A percentile compares a stretch with the other conserved stretches of the same genome.
Evolutionary conservation across 352 stramenopile species (phyloP).

Genomic region (Pythium phragmitis): DNA sequence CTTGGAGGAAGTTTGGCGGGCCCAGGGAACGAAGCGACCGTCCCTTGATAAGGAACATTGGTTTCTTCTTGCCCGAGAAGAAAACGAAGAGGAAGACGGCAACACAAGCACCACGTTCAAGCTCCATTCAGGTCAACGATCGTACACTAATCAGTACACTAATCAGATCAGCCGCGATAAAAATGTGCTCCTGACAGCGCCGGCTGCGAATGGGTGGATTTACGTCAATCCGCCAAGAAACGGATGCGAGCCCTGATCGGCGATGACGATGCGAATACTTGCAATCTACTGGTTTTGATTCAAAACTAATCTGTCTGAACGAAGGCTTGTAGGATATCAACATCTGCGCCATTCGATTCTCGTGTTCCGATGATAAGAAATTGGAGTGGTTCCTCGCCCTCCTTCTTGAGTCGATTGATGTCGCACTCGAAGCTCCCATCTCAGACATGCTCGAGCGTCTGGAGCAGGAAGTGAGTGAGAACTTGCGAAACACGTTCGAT

Average conservation of each 20-base stretch:
- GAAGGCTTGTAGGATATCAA: slow-evolving; percentile 2
- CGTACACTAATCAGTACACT: too few species aligned
- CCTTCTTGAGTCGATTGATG: slow-evolving; percentile 11
- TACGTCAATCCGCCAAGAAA: slow-evolving; percentile 11
- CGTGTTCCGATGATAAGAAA: not conserved
- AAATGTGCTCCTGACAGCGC: slow-evolving; percentile 4
- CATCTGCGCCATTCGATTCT: slow-evolving; percentile 9
- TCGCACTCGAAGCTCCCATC: not conserved
- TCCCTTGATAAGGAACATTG: slow-evolving; percentile 13
- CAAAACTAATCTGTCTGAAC: not conserved
- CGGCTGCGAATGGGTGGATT: slow-evolving; percentile 8
- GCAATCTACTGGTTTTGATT: not conserved
- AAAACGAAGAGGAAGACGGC: not conserved
- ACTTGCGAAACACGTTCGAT: not conserved
- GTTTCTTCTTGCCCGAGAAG: slow-evolving; percentile 8
- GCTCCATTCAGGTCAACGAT: slow-evolving; percentile 5
- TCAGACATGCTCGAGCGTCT: not conserved
- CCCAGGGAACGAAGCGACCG: not conserved
- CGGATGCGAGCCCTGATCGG: not conserved
- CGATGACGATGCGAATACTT: slow-evolving; percentile 2
- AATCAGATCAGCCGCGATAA: slow-evolving; percentile 4
- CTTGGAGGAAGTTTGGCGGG: not conserved
- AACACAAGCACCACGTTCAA: slow-evolving; percentile 6
- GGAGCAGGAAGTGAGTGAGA: slow-evolving; percentile 8
- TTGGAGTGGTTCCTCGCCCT: not conserved